Conservation (phyloP, 1,139 yeast species). For the Zhuliangozyma blackwelliae region DNA sequence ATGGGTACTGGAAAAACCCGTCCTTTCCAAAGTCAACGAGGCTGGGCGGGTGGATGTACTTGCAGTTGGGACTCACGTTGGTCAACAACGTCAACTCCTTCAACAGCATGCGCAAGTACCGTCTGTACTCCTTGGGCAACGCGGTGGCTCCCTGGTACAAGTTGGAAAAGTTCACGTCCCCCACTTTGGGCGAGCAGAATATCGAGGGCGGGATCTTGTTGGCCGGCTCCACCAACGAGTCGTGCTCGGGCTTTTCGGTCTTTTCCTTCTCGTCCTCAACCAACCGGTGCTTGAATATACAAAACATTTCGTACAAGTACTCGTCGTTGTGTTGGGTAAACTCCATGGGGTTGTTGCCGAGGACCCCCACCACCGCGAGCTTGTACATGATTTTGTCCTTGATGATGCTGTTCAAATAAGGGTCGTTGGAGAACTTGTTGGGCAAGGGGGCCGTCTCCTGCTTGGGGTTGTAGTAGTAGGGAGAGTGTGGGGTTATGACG, state of each 20-base stretch:
- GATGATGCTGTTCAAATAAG: slow-evolving; percentile 28
- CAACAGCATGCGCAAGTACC: slow-evolving; percentile 21
- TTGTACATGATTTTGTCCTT: slow-evolving; percentile 34
- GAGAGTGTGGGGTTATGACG: slow-evolving; percentile 23
- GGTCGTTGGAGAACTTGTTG: slow-evolving; percentile 27
- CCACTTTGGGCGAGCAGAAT: slow-evolving; percentile 15
- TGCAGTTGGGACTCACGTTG: slow-evolving; percentile 18
- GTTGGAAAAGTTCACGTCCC: slow-evolving; percentile 19
- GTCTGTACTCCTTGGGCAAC: slow-evolving; percentile 17
- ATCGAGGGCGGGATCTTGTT: slow-evolving; percentile 8
- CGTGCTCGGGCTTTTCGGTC: slow-evolving; percentile 1
- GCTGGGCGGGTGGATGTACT: slow-evolving; percentile 23
- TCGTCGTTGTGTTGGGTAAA: slow-evolving; percentile 16
- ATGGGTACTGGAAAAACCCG: slow-evolving; percentile 24
- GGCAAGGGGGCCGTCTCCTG: slow-evolving; percentile 4
- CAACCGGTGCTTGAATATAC: slow-evolving; percentile 29
- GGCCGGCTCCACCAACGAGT: slow-evolving; percentile 1
- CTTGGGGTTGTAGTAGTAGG: slow-evolving; percentile 15
- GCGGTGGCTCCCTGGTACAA: slow-evolving; percentile 2
- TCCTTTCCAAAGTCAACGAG: slow-evolving; percentile 23
- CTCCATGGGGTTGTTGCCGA: slow-evolving; percentile 35
- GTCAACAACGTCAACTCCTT: slow-evolving; percentile 23
- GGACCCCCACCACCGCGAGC: slow-evolving; percentile 33
- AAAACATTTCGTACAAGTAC: slow-evolving; percentile 30
- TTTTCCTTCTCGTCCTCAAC: slow-evolving; percentile 9